A percentile compares a stretch with the other conserved stretches of the same genome.
Evolutionary conservation across 2,329 filamentous ascomycete species (phyloP).

Genomic region (Pyricularia pennisetigena): DNA sequence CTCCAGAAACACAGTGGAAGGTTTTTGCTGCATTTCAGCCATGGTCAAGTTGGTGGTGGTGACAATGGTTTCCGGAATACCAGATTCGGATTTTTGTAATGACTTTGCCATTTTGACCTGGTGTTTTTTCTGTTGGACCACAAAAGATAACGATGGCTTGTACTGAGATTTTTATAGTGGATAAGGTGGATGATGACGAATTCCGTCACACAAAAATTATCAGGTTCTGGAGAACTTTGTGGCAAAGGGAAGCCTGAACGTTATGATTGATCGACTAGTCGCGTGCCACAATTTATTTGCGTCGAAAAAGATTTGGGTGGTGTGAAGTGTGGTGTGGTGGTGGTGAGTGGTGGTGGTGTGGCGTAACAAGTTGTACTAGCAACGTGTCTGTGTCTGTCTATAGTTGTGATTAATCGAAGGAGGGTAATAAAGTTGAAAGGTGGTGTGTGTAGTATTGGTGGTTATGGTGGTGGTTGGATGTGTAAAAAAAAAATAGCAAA

Average conservation of each 20-base stretch:
- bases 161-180: not conserved
- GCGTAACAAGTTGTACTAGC: not conserved
- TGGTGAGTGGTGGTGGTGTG: not conserved
- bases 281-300: not conserved
- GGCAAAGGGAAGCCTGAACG: not conserved
- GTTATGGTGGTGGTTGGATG: not conserved
- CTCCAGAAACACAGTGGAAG: not conserved
- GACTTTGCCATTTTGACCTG: not conserved
- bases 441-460: not conserved
- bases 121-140: not conserved
- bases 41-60: not conserved
- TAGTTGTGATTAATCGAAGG: not conserved
- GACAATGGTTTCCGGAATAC: not conserved
- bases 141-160: not conserved
- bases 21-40: not conserved
- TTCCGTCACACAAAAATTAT: not conserved
- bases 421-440: not conserved
- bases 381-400: not conserved
- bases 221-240: too few species aligned
- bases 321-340: not conserved
- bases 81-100: not conserved
- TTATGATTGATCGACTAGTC: not conserved
- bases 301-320: not conserved
- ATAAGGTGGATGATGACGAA: not conserved
- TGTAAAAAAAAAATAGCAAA: not conserved